These are phyloP conservation scores for Neurospora africana DNA, from an alignment of 495 filamentous ascomycete genomes.

Conservation along the genomic window DNA sequence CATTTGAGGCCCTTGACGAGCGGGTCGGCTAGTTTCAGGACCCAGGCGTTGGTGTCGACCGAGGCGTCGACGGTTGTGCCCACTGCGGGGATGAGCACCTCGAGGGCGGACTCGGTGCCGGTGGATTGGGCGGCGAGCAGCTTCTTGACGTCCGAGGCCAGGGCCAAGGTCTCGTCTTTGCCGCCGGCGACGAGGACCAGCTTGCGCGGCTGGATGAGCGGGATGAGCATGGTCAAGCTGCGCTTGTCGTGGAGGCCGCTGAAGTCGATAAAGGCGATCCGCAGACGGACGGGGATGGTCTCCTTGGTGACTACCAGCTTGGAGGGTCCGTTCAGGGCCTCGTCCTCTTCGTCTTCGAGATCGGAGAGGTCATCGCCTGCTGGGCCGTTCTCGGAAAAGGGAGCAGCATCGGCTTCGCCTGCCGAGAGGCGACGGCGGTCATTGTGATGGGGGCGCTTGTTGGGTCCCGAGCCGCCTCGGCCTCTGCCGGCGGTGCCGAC, in stretches of 20 bases:
- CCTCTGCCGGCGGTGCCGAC: constrained; percentile 33
- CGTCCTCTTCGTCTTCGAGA: constrained; percentile 46
- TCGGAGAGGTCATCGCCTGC: constrained; percentile 42
- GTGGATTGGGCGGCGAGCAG: constrained; percentile 49
- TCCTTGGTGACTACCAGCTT: constrained; percentile 56
- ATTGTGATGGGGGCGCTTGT: constrained; percentile 30
- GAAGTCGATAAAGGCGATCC: constrained; percentile 83
- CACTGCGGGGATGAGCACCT: constrained; percentile 69
- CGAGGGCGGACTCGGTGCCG: constrained; percentile 27
- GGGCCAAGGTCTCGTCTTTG: constrained; percentile 58
- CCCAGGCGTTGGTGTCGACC: constrained; percentile 96
- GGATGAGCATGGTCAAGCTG: constrained; percentile 86
- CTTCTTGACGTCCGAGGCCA: constrained; percentile 74
- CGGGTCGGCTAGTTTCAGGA: constrained; percentile 73
- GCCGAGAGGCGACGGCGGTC: constrained; percentile 20
- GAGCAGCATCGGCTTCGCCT: constrained; percentile 31
- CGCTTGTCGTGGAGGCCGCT: constrained; percentile 86
- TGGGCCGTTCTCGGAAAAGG: constrained; percentile 27
- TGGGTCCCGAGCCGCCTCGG: constrained; percentile 16
- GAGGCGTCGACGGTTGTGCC: constrained; percentile 73
- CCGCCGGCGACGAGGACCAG: constrained; percentile 79
- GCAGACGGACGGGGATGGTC: constrained; percentile 53
- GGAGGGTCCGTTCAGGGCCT: constrained; percentile 53
- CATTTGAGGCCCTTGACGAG: constrained; percentile 79
- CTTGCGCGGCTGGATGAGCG: constrained; percentile 86